Percentiles rank a stretch among this genome's conserved stretches.
Evolutionary conservation across 1,284 basidiomycete species (phyloP).

Genomic region (Tylopilus orsonianus): DNA sequence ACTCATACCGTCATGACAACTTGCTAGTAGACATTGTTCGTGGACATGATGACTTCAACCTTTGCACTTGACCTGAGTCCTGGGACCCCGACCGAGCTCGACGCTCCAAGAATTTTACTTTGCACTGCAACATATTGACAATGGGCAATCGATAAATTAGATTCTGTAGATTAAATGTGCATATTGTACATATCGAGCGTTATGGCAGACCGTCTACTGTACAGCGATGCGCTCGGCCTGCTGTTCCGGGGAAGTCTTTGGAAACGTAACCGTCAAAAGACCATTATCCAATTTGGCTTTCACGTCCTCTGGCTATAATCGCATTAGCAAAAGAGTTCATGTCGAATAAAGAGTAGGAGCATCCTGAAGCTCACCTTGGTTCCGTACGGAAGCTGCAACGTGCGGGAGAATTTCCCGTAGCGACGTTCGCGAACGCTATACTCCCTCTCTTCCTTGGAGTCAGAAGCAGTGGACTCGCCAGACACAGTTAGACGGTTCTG

Average conservation of each 20-base stretch:
- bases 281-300: conserved; percentile 12
- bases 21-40: too few species aligned
- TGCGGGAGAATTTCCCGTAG: conserved; percentile 3
- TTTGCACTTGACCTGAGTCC: too few species aligned
- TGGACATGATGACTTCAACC: too few species aligned
- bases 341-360: background rate
- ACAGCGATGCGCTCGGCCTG: conserved; percentile 2
- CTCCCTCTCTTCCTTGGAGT: background rate
- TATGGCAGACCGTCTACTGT: background rate
- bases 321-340: background rate
- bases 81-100: too few species aligned
- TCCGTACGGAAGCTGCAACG: conserved; percentile 5
- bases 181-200: too few species aligned
- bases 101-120: too few species aligned
- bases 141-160: too few species aligned
- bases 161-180: too few species aligned
- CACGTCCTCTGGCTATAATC: conserved; percentile 4
- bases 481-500: background rate
- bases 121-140: too few species aligned
- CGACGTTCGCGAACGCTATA: background rate
- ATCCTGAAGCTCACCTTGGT: conserved; percentile 5
- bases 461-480: background rate
- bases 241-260: conserved; percentile 6
- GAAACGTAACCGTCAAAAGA: conserved; percentile 10
- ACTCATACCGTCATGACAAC: too few species aligned